These are phyloP conservation scores for Avena eriantha DNA, from an alignment of 176 grass and related monocot species.

Conservation along the genomic window DNA sequence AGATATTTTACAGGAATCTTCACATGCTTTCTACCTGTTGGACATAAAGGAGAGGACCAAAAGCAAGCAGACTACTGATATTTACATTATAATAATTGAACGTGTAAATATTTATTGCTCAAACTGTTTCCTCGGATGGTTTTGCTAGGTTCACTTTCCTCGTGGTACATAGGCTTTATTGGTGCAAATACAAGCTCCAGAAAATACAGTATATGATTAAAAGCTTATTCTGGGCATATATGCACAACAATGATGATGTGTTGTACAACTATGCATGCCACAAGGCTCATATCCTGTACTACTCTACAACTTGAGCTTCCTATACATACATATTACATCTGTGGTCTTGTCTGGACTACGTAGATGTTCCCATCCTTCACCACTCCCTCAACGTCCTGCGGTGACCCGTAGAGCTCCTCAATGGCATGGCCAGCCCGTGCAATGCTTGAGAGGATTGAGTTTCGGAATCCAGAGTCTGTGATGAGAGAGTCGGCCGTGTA, in stretches of 20 bases:
- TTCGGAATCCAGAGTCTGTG: slow-evolving; percentile 57
- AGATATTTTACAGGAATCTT: slow-evolving; percentile 47
- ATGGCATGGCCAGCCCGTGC: slow-evolving; percentile 67
- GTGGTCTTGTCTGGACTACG: slow-evolving; percentile 94
- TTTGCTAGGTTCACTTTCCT: slow-evolving; percentile 22
- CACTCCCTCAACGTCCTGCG: slow-evolving; percentile 88
- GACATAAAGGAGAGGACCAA: slow-evolving; percentile 21
- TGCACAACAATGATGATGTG: not conserved
- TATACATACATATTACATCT: slow-evolving; percentile 71
- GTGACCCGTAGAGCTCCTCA: slow-evolving; percentile 80
- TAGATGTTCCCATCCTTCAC: slow-evolving; percentile 90
- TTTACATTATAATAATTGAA: not conserved
- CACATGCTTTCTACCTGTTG: not conserved
- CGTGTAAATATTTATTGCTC: slow-evolving; percentile 9
- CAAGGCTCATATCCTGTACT: slow-evolving; percentile 7
- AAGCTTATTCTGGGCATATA: slow-evolving; percentile 36
- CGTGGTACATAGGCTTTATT: not conserved
- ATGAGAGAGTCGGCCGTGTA: slow-evolving; percentile 82
- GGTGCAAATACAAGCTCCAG: not conserved
- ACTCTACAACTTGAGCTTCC: slow-evolving; percentile 23
- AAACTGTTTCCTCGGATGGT: not conserved
- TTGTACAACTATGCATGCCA: slow-evolving; percentile 43
- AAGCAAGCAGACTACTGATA: slow-evolving; percentile 17
- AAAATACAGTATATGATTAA: slow-evolving; percentile 12
- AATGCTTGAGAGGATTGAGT: slow-evolving; percentile 71